Base-by-base conservation (phyloP, 257 asterid genomes). In the Gentiana macrophylla region DNA sequence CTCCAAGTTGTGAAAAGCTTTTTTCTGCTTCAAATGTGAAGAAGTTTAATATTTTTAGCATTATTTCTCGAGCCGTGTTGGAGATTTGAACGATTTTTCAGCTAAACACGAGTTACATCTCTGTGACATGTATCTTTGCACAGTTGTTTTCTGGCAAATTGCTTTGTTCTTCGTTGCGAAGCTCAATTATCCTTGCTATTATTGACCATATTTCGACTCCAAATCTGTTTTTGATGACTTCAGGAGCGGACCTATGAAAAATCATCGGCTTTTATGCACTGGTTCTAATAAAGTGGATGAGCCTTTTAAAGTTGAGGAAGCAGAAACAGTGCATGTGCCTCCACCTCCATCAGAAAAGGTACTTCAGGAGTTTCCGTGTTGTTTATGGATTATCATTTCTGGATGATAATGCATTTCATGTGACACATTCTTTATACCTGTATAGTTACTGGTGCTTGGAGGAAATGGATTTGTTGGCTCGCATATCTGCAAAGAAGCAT, bases 401-500 rank as follows among this genome's bases (percentile, higher is more conserved):
- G n/a, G 4, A 38, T 12, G 34, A 35, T 1, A 10, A 32, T n/a
- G 4, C 12, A 2, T 35, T 7, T 32, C 8, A 10, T 41, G 33
- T 46, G 35, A n/a, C 38, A 12, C 32, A 12, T 52, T 43, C 5
- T 62, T 46, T 12, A 15, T 55, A 0, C 36, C 24, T 56, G 59
- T 74, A 66, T 77, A 92, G 98, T 66, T 92, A 74, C 97, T 92
- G 59, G 98, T 92, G 77, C 81, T 92, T 34, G 98, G 98, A 12
- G 98, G 97, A 69, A 92, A 80, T 75, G 98, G 98, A 50, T 92
- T 83, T 72, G 98, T 92, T 56, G 98, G 98, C 44, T 87, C 97
- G 55, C 97, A 92, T 75, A 53, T 92, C 62, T 92, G 96, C 72
- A 79, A 78, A 77, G 98, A 92, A 75, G 98, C 97, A 65, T 48